A percentile compares a stretch with the other conserved stretches of the same genome.
Conservation (phyloP, 768 basidiomycete genomes). For the Calocybe gangraenosa region DNA sequence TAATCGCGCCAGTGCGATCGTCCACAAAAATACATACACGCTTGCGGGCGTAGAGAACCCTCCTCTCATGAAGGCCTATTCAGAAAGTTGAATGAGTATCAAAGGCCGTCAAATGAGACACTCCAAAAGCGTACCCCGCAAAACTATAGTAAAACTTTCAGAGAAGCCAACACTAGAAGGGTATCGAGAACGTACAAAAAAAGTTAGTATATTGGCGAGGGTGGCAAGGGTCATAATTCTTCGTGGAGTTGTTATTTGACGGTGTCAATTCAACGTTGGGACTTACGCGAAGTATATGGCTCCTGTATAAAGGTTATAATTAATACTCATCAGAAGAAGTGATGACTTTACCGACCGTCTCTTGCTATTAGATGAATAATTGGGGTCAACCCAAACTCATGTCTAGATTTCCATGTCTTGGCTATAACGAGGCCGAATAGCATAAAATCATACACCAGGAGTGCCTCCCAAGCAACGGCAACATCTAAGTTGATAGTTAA, state of each 20-base stretch:
- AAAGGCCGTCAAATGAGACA: conserved; percentile 1
- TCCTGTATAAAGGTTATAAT: conserved; percentile 26
- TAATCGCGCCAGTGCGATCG: neutral
- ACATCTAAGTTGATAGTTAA: conserved; percentile 18
- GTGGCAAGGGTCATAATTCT: conserved; percentile 52
- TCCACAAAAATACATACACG: conserved; percentile 33
- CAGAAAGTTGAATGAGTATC: neutral
- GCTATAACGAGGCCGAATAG: conserved; percentile 42
- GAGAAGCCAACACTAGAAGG: neutral
- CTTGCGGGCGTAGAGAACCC: conserved; percentile 46
- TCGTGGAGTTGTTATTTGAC: neutral
- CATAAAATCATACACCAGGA: conserved; percentile 45
- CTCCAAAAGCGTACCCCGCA: conserved; percentile 19
- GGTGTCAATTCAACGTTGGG: no score
- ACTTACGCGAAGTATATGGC: conserved; percentile 54
- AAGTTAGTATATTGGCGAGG: conserved; percentile 42
- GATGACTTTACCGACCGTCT: conserved; percentile 39
- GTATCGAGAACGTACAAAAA: conserved; percentile 24
- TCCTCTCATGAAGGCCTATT: conserved; percentile 44
- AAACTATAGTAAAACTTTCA: conserved; percentile 16
- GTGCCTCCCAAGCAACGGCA: conserved; percentile 44
- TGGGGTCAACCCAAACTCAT: conserved; percentile 23
- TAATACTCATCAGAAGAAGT: neutral
- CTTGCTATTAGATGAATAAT: conserved; percentile 41
- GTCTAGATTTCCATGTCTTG: conserved; percentile 37